Evolutionary conservation across 2,329 filamentous ascomycete genomes (phyloP).

Genomic region (Penicillium concentricum): DNA sequence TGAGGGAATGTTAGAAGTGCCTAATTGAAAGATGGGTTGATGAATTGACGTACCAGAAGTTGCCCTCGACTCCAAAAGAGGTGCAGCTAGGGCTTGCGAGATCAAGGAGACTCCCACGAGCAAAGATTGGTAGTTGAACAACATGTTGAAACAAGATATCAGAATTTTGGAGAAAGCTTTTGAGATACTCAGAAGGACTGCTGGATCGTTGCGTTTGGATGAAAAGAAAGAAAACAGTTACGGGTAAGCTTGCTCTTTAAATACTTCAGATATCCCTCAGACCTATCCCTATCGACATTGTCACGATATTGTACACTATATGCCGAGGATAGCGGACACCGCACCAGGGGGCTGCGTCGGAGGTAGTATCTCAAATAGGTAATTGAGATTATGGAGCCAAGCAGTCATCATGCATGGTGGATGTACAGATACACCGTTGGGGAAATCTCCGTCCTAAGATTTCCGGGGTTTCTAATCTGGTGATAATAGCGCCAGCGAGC

Average conservation of each 20-base stretch:
- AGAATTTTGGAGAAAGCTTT: not conserved
- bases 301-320: not conserved
- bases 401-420: not conserved
- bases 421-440: slow-evolving; percentile 1
- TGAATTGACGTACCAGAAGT: slow-evolving; percentile 10
- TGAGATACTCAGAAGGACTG: not conserved
- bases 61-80: slow-evolving; percentile 13
- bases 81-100: slow-evolving; percentile 11
- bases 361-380: not conserved
- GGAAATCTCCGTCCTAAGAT: not conserved
- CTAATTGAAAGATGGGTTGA: not conserved
- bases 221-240: not conserved
- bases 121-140: slow-evolving; percentile 4
- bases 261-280: not conserved
- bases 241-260: not conserved
- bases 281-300: not conserved
- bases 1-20: not conserved
- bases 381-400: not conserved
- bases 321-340: not conserved
- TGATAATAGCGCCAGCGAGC: not conserved
- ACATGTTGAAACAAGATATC: slow-evolving; percentile 4
- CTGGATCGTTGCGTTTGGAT: not conserved
- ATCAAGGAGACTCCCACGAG: slow-evolving; percentile 5
- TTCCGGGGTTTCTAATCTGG: not conserved
- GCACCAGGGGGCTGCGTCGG: not conserved